Percentiles rank a stretch among this genome's conserved stretches.
These are phyloP conservation scores for Aspergillus kassunensis DNA, from an alignment of 495 filamentous ascomycete species.

Conservation along the genomic window DNA sequence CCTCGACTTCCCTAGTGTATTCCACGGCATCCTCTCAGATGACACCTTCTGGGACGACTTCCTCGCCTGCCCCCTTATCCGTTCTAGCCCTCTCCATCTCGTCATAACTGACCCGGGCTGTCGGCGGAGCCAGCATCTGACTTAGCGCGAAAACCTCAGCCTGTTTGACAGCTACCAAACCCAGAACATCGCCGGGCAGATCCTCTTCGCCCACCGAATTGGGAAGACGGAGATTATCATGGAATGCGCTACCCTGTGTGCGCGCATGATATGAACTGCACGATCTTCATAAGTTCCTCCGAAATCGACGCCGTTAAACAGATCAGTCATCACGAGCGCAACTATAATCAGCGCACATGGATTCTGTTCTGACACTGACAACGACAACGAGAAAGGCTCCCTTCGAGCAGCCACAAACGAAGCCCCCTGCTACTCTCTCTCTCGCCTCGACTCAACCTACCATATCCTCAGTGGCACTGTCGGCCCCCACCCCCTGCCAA, in stretches of 20 bases:
- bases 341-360: conserved; percentile 22
- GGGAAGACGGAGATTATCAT: conserved; percentile 30
- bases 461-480: conserved; percentile 33
- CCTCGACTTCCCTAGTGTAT: conserved; percentile 26
- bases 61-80: conserved; percentile 19
- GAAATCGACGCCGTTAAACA: conserved; percentile 28
- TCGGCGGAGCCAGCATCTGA: conserved; percentile 31
- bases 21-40: conserved; percentile 27
- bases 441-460: conserved; percentile 28
- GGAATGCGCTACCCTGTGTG: conserved; percentile 33
- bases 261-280: conserved; percentile 28
- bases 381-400: conserved; percentile 14
- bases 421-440: conserved; percentile 30
- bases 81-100: conserved; percentile 23
- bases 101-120: conserved; percentile 23
- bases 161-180: conserved; percentile 29
- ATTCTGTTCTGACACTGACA: background rate
- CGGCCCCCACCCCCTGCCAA: conserved; percentile 29
- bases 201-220: conserved; percentile 29
- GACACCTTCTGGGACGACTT: conserved; percentile 31
- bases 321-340: conserved; percentile 30
- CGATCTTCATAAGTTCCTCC: conserved; percentile 29
- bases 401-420: conserved; percentile 33
- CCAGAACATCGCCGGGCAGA: conserved; percentile 32
- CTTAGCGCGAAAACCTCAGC: conserved; percentile 30